Evolutionary conservation across 106 monocot genomes (phyloP).

Genomic region (Allium cepa): DNA sequence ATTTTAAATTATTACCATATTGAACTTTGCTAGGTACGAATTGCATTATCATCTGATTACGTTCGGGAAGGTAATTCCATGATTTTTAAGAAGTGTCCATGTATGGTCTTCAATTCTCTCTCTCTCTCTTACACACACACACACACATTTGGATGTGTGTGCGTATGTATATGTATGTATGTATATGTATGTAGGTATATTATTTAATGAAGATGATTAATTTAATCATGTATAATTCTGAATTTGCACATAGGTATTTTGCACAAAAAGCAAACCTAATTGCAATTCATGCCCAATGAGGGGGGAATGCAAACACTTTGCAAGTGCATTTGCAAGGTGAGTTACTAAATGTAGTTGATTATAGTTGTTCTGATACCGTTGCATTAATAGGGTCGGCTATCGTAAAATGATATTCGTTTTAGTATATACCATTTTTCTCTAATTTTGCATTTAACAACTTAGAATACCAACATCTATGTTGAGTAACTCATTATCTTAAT

Average conservation of each 20-base stretch:
- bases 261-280: slow-evolving; percentile 80
- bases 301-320: slow-evolving; percentile 78
- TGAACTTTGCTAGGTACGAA: slow-evolving; percentile 44
- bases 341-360: neutral
- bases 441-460: too few species aligned
- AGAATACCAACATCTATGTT: too few species aligned
- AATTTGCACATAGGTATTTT: slow-evolving; percentile 50
- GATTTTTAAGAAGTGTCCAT: neutral
- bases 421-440: too few species aligned
- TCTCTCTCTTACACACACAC: too few species aligned
- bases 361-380: neutral
- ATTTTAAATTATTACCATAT: neutral
- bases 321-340: slow-evolving; percentile 76
- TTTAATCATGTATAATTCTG: neutral
- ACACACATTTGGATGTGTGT: too few species aligned
- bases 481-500: too few species aligned
- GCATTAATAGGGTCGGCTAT: too few species aligned
- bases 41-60: slow-evolving; percentile 79
- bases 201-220: neutral
- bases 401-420: too few species aligned
- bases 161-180: too few species aligned
- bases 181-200: neutral
- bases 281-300: slow-evolving; percentile 80
- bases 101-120: too few species aligned
- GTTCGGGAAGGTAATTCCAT: slow-evolving; percentile 59